phyloP scores from a whole-genome alignment of 139 green algal species.

The Coelastrella sp. region DNA sequence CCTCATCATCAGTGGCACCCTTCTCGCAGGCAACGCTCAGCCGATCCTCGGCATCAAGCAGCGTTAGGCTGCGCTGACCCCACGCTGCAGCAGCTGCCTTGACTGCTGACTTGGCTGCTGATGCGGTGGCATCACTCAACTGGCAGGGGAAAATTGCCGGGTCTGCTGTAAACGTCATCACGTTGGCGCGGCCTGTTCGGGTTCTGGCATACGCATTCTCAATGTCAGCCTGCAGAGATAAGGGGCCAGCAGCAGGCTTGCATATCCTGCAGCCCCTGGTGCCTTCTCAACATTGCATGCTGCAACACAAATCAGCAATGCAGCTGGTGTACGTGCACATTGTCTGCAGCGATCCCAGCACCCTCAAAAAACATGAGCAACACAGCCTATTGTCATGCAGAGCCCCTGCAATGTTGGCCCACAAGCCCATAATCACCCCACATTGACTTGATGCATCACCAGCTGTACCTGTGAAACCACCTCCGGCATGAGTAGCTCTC shows the following conservation, averaged over 20 bases:
- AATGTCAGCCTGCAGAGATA: conserved; percentile 3
- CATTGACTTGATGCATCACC: neutral
- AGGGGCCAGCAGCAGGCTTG: neutral
- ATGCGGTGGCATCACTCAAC: conserved; percentile 53
- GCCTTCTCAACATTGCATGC: too few species aligned
- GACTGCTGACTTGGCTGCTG: conserved; percentile 49
- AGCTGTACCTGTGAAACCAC: conserved; percentile 52
- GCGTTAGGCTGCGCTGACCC: conserved; percentile 72
- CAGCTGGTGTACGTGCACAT: too few species aligned
- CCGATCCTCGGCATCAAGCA: conserved; percentile 93
- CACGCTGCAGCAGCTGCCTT: conserved; percentile 60
- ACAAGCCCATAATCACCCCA: too few species aligned
- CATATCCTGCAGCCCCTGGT: too few species aligned
- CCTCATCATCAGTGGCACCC: conserved; percentile 79
- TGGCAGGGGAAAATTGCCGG: conserved; percentile 90
- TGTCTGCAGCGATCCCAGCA: too few species aligned
- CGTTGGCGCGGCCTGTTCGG: neutral
- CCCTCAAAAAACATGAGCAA: too few species aligned
- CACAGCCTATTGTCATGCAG: too few species aligned
- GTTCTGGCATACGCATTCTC: conserved; percentile 5
- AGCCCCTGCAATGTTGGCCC: too few species aligned
- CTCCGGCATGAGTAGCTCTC: conserved; percentile 92
- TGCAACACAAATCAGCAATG: too few species aligned
- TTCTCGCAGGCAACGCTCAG: conserved; percentile 95
- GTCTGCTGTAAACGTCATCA: conserved; percentile 53